Base-by-base conservation (phyloP, 192 early-diverging fungal species). In the Dispira simplex region DNA sequence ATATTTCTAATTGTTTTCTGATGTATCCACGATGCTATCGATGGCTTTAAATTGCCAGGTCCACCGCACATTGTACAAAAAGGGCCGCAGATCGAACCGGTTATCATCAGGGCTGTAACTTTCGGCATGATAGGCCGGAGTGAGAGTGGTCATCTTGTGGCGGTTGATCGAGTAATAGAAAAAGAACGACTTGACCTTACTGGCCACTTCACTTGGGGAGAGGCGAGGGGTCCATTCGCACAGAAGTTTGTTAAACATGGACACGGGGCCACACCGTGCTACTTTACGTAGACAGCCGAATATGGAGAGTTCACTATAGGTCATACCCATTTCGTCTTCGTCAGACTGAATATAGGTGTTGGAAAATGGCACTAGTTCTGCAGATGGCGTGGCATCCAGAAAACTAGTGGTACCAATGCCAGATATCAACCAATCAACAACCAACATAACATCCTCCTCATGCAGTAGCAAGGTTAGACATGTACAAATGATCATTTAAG, bases 271-370 rank as follows among this genome's bases (percentile, higher is more conserved):
- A 63, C 89, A 91, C 58, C 84, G 83, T 43, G 78, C 68, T 32
- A 96, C 80, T 66, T 94, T 96, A 8, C 97, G 86, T 56, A 98
- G 73, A 13, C 87, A 78, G 25, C 97, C 97, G 80, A 89, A 99
- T 20, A 78, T 77, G 12, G 91, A 88, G 0, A 99, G 79, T 58
- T 99, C 97, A 16, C 85, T 83, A 71, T 99, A 99, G 18, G 87
- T 87, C 95, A 99, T 98, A 13, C 92, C 93, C 97, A 99, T 99
- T 66, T 99, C 97, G 23, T 75, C 86, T 68, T 97, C 97, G 71
- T 93, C 91, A 0, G 86, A 81, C 70, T 99, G 97, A 26, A 81
- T 79, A 70, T 94, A 93, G 46, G 71, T 71, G 18, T 76, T 77
- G 1, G 93, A 88, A 44, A 88, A 84, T 1, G 97, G 97, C 63